phyloP scores from a whole-genome alignment of 768 basidiomycete species.

The Dendrothele bispora region DNA sequence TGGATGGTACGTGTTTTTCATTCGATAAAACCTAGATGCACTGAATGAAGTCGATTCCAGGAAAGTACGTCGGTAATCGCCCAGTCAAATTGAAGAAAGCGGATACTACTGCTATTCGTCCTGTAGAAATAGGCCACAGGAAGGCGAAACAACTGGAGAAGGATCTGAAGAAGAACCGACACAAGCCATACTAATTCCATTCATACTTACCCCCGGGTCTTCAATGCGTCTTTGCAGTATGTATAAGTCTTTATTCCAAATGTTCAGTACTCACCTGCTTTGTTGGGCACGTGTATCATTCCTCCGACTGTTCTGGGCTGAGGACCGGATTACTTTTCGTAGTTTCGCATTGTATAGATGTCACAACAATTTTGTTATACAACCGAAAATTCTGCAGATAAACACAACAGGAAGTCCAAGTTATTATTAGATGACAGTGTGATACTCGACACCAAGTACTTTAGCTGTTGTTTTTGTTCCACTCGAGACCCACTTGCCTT shows the following conservation, averaged over 20 bases:
- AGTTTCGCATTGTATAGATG: no score
- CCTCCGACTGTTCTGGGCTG: no score
- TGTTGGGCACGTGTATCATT: no score
- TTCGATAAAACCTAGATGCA: slow-evolving; percentile 1
- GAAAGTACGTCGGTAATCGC: slow-evolving; percentile 97
- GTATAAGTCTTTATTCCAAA: no score
- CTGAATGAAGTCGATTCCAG: slow-evolving; percentile 30
- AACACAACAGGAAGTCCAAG: no score
- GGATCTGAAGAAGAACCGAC: slow-evolving; percentile 84
- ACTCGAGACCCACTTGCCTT: slow-evolving; percentile 12
- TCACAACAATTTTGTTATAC: no score
- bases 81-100: slow-evolving; percentile 98
- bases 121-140: slow-evolving; percentile 90
- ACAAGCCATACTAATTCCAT: slow-evolving; percentile 84
- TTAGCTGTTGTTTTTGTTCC: slow-evolving; percentile 8
- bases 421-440: no score
- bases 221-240: no score
- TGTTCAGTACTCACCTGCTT: no score
- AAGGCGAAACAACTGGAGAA: slow-evolving; percentile 91
- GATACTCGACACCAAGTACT: slow-evolving; percentile 6
- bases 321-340: no score
- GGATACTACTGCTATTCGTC: slow-evolving; percentile 78
- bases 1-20: slow-evolving; percentile 74
- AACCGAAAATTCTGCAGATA: no score
- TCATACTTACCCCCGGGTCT: no score